Percentiles rank a stretch among this genome's conserved stretches.
Evolutionary conservation across 768 basidiomycete genomes (phyloP).

Genomic region (Lactifluus volemus): DNA sequence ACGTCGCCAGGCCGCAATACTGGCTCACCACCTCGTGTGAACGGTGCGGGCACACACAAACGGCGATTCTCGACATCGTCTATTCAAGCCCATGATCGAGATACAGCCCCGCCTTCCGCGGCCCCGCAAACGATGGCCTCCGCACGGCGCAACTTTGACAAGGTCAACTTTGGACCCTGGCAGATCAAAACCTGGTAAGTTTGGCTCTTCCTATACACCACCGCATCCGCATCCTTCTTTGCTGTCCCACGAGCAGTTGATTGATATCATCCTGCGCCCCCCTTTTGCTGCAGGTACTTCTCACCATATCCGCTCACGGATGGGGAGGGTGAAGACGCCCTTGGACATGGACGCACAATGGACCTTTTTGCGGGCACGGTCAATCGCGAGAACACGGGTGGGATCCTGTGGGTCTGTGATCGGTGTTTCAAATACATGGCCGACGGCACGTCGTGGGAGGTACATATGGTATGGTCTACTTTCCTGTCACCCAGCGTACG

Average conservation of each 20-base stretch:
- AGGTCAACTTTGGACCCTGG: constrained; percentile 78
- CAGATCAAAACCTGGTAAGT: constrained; percentile 83
- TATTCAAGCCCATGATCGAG: neutral
- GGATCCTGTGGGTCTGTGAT: constrained; percentile 76
- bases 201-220: neutral
- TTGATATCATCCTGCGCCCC: neutral
- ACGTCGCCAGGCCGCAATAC: neutral
- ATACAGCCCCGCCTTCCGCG: neutral
- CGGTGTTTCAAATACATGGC: constrained; percentile 97
- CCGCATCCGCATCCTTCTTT: neutral
- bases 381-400: constrained; percentile 36
- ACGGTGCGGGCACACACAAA: constrained; percentile 24
- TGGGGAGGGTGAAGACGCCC: constrained; percentile 46
- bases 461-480: constrained; percentile 45
- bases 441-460: constrained; percentile 60
- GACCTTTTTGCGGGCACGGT: constrained; percentile 63
- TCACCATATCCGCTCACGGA: constrained; percentile 84
- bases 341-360: constrained; percentile 55
- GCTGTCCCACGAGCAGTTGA: neutral
- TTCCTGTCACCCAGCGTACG: neutral
- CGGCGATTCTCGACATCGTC: constrained; percentile 14
- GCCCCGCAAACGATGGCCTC: constrained; percentile 9
- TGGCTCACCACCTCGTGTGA: constrained; percentile 17
- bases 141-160: constrained; percentile 75
- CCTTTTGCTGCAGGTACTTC: constrained; percentile 60